Evolutionary conservation across 2,329 filamentous ascomycete genomes (phyloP).

Genomic region (Nothophoma quercina): DNA sequence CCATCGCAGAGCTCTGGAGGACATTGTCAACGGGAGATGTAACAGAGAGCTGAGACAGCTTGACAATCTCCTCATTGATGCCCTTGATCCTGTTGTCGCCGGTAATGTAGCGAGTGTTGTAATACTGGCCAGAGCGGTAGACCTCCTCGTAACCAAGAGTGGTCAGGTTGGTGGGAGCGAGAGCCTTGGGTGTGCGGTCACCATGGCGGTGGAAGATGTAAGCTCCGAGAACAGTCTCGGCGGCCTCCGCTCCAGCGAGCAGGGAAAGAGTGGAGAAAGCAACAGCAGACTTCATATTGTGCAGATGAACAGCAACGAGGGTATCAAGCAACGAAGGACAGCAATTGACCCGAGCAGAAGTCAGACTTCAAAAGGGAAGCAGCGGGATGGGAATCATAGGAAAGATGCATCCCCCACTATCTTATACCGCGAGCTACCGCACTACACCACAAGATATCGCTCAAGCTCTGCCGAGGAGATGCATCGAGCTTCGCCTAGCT

Average conservation of each 20-base stretch:
- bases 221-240: slow-evolving; percentile 78
- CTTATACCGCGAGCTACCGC: slow-evolving; percentile 27
- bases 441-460: not conserved
- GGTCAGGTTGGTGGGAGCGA: slow-evolving; percentile 75
- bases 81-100: slow-evolving; percentile 69
- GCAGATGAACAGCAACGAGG: slow-evolving; percentile 9
- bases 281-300: slow-evolving; percentile 40
- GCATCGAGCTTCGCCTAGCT: slow-evolving; percentile 16
- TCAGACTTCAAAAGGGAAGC: slow-evolving; percentile 9
- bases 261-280: slow-evolving; percentile 34
- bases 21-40: slow-evolving; percentile 78
- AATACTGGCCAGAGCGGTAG: slow-evolving; percentile 75
- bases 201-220: slow-evolving; percentile 93
- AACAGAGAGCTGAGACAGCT: slow-evolving; percentile 73
- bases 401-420: slow-evolving; percentile 7
- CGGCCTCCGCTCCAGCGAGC: slow-evolving; percentile 39
- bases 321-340: slow-evolving; percentile 5
- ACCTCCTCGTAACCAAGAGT: slow-evolving; percentile 80
- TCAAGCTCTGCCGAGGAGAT: slow-evolving; percentile 26
- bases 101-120: slow-evolving; percentile 76
- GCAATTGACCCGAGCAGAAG: slow-evolving; percentile 15
- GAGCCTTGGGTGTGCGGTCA: slow-evolving; percentile 82
- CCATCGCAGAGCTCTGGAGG: slow-evolving; percentile 79
- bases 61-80: slow-evolving; percentile 71
- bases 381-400: not conserved